Conservation (phyloP, 805 yeast genomes). For the Pichia phayaonensis region DNA sequence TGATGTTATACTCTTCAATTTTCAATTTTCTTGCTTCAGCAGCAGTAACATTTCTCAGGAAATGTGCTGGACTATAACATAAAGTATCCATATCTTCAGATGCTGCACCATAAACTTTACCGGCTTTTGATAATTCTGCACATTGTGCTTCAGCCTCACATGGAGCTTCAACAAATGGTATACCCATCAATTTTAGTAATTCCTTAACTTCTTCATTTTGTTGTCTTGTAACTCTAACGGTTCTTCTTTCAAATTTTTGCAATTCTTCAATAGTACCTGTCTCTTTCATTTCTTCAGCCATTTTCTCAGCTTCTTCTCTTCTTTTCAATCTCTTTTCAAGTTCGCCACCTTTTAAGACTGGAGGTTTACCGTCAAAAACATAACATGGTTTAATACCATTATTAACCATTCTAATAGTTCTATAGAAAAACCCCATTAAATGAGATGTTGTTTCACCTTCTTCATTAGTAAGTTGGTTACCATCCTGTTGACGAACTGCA, state of each 20-base stretch:
- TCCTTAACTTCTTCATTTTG: constrained; percentile 93
- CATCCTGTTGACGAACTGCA: constrained; percentile 95
- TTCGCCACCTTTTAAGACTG: constrained; percentile 88
- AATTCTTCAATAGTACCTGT: constrained; percentile 74
- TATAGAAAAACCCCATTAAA: constrained; percentile 90
- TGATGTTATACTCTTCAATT: constrained; percentile 70
- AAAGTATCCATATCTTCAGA: constrained; percentile 98
- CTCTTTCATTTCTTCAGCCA: constrained; percentile 67
- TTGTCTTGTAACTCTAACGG: constrained; percentile 80
- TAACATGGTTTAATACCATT: constrained; percentile 94
- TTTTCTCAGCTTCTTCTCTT: constrained; percentile 76
- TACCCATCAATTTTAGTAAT: constrained; percentile 82
- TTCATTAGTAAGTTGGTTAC: constrained; percentile 83
- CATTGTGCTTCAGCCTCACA: constrained; percentile 99
- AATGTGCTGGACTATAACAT: constrained; percentile 79
- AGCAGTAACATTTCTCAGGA: constrained; percentile 85
- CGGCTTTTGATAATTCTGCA: constrained; percentile 82
- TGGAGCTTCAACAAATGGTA: constrained; percentile 90
- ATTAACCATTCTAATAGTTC: constrained; percentile 84
- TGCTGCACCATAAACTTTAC: constrained; percentile 95
- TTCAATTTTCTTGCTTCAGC: constrained; percentile 93
- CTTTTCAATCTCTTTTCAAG: constrained; percentile 75
- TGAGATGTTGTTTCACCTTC: constrained; percentile 92
- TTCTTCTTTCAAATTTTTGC: constrained; percentile 71
- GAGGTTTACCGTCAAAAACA: constrained; percentile 98